Evolutionary conservation across 169 alveolate genomes (phyloP), one percentile per base, ranked within the genome.

Genomic region (Plasmodium inui): DNA sequence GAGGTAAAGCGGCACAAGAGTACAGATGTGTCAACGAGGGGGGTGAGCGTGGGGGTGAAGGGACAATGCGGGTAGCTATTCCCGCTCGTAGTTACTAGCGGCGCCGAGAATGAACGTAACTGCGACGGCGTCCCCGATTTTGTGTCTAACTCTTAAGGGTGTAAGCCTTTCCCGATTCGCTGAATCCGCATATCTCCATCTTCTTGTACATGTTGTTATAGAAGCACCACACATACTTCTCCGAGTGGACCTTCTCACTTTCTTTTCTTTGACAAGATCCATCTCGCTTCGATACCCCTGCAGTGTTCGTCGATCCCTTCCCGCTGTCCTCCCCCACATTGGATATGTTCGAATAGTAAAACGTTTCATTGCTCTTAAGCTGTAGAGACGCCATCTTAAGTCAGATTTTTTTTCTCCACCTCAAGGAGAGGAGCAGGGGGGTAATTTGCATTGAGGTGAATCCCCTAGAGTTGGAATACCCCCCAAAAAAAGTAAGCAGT

Each of bases 171-270:
- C 71, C 90, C 78, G 26, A 22, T 14, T 78, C 50, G 34, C 50
- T 88, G 44, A 79, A 88, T 41, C 70, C 44, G 53, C 71, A 61
- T 3, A 78, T 22, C 71, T 88, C 89, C 94, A 88, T 88, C 82
- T 88, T 88, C 82, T 88, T 88, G 76, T 88, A 88, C 73, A 32
- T 41, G 82, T 88, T 67, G 12, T 88, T 88, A 37, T 78, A 41
- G 50, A 88, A 88, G 46, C 82, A 88, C 94, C 94, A 88, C 26
- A 88, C 94, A 79, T 88, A 72, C 12, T 70, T 78, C 50, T 78
- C 32, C 7, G 94, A 79, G 71, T 88, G 82, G 46, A 88, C 9
- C 5, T 79, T 80, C 67, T 44, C 94, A 3, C 26, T 28, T 8
- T 61, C 90, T 70, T 70, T 79, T 12, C 70, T 78, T 26, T 79